Percentiles rank a stretch among this genome's conserved stretches.
These are phyloP conservation scores for Aspergillus awamori DNA, from an alignment of 2,329 filamentous ascomycete genomes.

Conservation along the genomic window DNA sequence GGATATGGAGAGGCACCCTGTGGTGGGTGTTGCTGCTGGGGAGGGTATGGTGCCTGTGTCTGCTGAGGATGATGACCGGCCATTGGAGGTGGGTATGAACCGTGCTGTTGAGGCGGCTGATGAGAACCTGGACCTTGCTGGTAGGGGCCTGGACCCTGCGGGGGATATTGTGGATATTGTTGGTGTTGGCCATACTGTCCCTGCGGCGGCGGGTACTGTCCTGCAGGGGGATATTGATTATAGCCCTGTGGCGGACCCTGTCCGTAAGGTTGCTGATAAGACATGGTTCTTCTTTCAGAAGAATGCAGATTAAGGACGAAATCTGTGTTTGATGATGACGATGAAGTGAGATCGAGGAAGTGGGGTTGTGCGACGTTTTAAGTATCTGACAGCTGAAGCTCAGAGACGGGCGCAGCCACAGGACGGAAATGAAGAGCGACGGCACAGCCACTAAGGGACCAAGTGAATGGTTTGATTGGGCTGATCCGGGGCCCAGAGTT, in stretches of 20 bases:
- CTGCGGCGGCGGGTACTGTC: neutral
- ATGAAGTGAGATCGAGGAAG: too few relatives aligned
- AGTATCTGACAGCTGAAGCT: too few relatives aligned
- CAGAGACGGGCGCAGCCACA: too few relatives aligned
- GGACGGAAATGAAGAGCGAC: too few relatives aligned
- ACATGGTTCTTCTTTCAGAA: neutral
- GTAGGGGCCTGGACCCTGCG: neutral
- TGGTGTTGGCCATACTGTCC: neutral
- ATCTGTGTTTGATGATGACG: too few relatives aligned
- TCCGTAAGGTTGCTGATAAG: constrained; percentile 3
- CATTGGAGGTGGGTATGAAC: constrained; percentile 5
- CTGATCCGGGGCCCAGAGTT: too few relatives aligned
- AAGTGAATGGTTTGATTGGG: too few relatives aligned
- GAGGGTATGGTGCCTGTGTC: too few relatives aligned
- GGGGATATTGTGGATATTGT: neutral
- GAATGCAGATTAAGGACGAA: too few relatives aligned
- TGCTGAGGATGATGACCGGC: constrained; percentile 7
- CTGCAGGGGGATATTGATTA: constrained; percentile 3
- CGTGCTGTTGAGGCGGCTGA: constrained; percentile 5
- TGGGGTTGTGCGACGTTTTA: too few relatives aligned
- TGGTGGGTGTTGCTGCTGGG: neutral
- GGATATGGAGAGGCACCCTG: neutral
- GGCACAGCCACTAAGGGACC: too few relatives aligned
- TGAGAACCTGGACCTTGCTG: neutral
- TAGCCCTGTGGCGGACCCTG: constrained; percentile 1